Evolutionary conservation across 2,329 filamentous ascomycete genomes (phyloP).

Genomic region (Fusarium lyarnte): DNA sequence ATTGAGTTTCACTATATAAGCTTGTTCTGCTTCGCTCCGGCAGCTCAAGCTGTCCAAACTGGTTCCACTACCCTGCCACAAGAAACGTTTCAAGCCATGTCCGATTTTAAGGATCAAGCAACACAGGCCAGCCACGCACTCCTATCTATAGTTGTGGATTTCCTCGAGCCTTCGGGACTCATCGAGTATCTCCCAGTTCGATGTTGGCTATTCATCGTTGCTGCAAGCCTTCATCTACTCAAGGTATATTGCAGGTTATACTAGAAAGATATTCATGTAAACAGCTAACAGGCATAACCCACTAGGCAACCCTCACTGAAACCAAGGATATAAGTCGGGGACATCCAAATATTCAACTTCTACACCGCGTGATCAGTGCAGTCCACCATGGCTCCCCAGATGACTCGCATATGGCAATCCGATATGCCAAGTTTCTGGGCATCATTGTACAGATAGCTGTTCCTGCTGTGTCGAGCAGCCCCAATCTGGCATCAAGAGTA

Average conservation of each 20-base stretch:
- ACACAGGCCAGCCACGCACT: not conserved
- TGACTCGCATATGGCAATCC: not conserved
- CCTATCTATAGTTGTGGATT: not conserved
- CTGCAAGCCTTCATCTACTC: not conserved
- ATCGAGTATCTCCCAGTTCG: not conserved
- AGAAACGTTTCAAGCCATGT: not conserved
- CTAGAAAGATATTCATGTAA: accelerated
- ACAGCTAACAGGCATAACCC: not conserved
- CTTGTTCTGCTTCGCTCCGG: not conserved
- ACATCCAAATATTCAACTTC: not conserved
- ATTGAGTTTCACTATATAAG: not conserved
- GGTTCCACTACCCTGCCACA: accelerated
- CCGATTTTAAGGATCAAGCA: not conserved
- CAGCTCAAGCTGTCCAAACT: not conserved
- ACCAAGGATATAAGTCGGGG: not conserved
- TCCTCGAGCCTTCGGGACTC: not conserved
- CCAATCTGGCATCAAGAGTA: not conserved
- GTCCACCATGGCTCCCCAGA: not conserved
- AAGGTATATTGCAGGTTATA: not conserved
- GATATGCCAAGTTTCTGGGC: not conserved
- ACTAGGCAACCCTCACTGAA: not conserved
- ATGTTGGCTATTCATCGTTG: not conserved
- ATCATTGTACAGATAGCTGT: not conserved
- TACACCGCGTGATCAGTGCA: not conserved
- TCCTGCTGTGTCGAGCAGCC: not conserved